Evolutionary conservation across 192 early-diverging fungal species (phyloP), one percentile per base, ranked within the genome.

Genomic region (Pilobolus umbonatus): DNA sequence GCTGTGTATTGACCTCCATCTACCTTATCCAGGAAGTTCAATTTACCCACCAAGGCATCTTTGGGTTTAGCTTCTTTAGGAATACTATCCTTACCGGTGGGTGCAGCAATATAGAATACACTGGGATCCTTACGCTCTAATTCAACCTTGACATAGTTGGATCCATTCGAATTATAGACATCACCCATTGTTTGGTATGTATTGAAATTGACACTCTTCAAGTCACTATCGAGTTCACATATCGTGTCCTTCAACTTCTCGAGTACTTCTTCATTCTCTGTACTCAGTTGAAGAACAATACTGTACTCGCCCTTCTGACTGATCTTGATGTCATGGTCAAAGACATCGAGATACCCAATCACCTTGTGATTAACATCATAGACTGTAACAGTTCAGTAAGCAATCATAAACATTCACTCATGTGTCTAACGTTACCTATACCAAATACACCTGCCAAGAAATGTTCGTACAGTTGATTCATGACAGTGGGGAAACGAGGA

Each of bases 281-380:
- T 86, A 24, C 83, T 73, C 14, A 98, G 59, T 73, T 93, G 94
- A 29, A 85, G 86, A 22, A 84, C 87, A 25, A 95, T 71, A 3
- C 80, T 80, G 68, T 96, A 97, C 40, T 90, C 91, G 28, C 96
- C 96, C 68, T 83, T 81, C 58, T 80, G 77, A 22, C 71, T 62
- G 8, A 98, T 63, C 35, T 87, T 86, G 19, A 90, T 57, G 0
- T 58, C 62, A 51, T 84, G 85, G 24, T 87, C 63, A 66, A 92
- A 95, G 24, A 88, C 78, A 73, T 89, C 89, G 44, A 87, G 72
- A 21, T 75, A 80, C 0, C 74, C 80, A 17, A 92, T 49, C 5
- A 86, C 69, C 52, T 84, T 80, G 77, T 92, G 88, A 76, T 91
- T 86, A 11, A 72, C 75, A 65, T 98, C 92, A 64, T 83, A 94